These are phyloP conservation scores for Hymenoscyphus linearis DNA, from an alignment of 2,329 filamentous ascomycete species.

Conservation along the genomic window DNA sequence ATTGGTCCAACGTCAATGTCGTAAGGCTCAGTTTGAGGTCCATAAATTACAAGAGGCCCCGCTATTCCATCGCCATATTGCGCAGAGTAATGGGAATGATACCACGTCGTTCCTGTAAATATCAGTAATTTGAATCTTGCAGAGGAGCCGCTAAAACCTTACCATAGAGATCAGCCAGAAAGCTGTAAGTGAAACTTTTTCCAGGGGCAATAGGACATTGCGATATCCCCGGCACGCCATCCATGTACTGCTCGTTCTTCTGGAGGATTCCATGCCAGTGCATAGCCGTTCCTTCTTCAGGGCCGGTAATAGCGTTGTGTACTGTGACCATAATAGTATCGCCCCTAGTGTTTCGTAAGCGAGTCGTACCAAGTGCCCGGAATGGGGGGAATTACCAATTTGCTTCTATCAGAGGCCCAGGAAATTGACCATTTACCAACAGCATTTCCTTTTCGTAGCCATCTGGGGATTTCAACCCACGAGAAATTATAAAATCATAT, in stretches of 20 bases:
- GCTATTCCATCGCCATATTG: constrained; percentile 45
- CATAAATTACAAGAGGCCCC: constrained; percentile 58
- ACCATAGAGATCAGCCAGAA: constrained; percentile 37
- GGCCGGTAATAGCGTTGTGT: constrained; percentile 57
- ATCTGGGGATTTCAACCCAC: constrained; percentile 33
- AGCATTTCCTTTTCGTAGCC: constrained; percentile 28
- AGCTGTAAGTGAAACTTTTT: constrained; percentile 26
- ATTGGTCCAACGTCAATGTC: constrained; percentile 48
- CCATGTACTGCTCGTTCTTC: constrained; percentile 33
- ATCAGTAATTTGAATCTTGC: background rate
- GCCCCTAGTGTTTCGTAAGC: constrained; percentile 17
- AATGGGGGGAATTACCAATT: constrained; percentile 26
- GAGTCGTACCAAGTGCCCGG: no score
- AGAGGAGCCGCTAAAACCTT: background rate
- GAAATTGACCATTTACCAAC: constrained; percentile 32
- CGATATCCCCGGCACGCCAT: constrained; percentile 43
- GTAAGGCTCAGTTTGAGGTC: constrained; percentile 52
- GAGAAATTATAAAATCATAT: constrained; percentile 31
- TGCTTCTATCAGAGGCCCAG: constrained; percentile 32
- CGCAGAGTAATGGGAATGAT: constrained; percentile 52
- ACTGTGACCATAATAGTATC: constrained; percentile 56
- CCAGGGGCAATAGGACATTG: constrained; percentile 61
- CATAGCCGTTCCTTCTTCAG: constrained; percentile 32
- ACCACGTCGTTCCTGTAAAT: constrained; percentile 42
- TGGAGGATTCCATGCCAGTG: constrained; percentile 47